These are phyloP conservation scores for Pleurostoma richardsiae DNA, from an alignment of 2,329 filamentous ascomycete species.

Conservation along the genomic window DNA sequence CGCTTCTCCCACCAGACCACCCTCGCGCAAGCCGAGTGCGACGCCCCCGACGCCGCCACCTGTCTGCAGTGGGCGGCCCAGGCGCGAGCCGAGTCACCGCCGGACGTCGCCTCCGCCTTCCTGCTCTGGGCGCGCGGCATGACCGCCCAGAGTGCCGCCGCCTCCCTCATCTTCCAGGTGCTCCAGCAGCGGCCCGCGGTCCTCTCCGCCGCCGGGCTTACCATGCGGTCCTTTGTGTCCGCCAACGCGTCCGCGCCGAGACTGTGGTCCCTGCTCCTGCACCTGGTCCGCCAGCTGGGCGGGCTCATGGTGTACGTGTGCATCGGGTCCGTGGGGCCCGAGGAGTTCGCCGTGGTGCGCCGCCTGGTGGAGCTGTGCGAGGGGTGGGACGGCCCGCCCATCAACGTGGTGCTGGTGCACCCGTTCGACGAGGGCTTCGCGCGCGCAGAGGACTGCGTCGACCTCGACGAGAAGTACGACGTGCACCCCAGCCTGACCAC, in stretches of 20 bases:
- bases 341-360: constrained; percentile 18
- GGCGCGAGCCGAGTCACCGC: constrained; percentile 11
- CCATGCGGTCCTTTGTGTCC: constrained; percentile 12
- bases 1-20: constrained; percentile 10
- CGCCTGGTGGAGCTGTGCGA: constrained; percentile 14
- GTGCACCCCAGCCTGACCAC: constrained; percentile 19
- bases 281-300: constrained; percentile 11
- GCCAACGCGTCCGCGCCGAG: constrained; percentile 10
- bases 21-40: constrained; percentile 17
- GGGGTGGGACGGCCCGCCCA: constrained; percentile 16
- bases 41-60: constrained; percentile 19
- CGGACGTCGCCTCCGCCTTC: constrained; percentile 13
- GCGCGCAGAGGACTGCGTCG: constrained; percentile 12
- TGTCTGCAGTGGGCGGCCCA: constrained; percentile 18
- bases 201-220: constrained; percentile 11
- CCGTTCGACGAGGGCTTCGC: constrained; percentile 17
- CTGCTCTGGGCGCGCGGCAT: constrained; percentile 21
- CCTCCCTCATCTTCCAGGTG: constrained; percentile 18
- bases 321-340: constrained; percentile 17
- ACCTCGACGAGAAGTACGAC: constrained; percentile 20
- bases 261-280: constrained; percentile 16
- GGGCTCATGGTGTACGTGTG: constrained; percentile 18
- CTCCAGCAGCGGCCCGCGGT: constrained; percentile 17
- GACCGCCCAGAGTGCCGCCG: constrained; percentile 18
- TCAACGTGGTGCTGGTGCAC: constrained; percentile 18